These are phyloP conservation scores for fission yeast (Schizosaccharomyces pombe) DNA, from an alignment of 805 yeast genomes.

Conservation along the genomic window ASM294v3 CU329670.1:3232001-3232500, in stretches of 20 bases:
- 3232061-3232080: constrained; percentile 61
- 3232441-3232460: constrained; percentile 93
- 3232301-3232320: constrained; percentile 72
- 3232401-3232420: constrained; percentile 90
- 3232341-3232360: constrained; percentile 60
- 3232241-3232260: constrained; percentile 71
- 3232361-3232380: constrained; percentile 93
- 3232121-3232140: constrained; percentile 34
- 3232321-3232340: constrained; percentile 38
- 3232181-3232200: constrained; percentile 76
- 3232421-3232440: constrained; percentile 88
- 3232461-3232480: constrained; percentile 94
- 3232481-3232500: constrained; percentile 89
- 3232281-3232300: constrained; percentile 86
- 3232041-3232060: constrained; percentile 77
- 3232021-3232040: constrained; percentile 94
- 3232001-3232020: constrained; percentile 89
- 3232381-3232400: constrained; percentile 97
- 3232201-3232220: constrained; percentile 83
- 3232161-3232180: constrained; percentile 84
- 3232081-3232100: constrained; percentile 53
- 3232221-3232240: constrained; percentile 56
- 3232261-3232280: constrained; percentile 82
- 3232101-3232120: constrained; percentile 29
- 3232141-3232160: constrained; percentile 51